Evolutionary conservation across 441 rosid genomes (phyloP).

Genomic region (Croton laevigatus): DNA sequence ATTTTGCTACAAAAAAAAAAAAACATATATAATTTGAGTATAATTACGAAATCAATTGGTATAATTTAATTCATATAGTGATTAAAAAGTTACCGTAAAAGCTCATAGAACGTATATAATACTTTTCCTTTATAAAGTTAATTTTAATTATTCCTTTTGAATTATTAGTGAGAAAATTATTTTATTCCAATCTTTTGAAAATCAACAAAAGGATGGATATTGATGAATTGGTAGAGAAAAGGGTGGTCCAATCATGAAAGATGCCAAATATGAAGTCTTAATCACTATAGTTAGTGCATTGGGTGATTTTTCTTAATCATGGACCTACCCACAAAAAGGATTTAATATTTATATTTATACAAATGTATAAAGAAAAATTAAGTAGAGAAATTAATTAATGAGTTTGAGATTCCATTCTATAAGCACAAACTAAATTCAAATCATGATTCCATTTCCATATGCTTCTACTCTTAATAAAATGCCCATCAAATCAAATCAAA

Average conservation of each 20-base stretch:
- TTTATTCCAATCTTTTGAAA: neutral
- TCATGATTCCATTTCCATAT: slow-evolving; percentile 3
- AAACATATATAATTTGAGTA: too few relatives aligned
- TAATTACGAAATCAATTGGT: too few relatives aligned
- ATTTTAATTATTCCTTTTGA: neutral
- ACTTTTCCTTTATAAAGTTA: neutral
- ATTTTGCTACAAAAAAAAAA: too few relatives aligned
- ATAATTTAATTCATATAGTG: too few relatives aligned
- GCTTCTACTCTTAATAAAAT: neutral
- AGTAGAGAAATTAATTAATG: neutral
- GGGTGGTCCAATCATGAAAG: slow-evolving; percentile 16
- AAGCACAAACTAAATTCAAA: neutral
- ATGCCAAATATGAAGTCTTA: slow-evolving; percentile 14
- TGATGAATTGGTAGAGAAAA: neutral
- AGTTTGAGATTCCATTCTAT: slow-evolving; percentile 20
- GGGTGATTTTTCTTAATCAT: slow-evolving; percentile 1
- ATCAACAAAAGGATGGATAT: neutral
- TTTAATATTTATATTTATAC: neutral
- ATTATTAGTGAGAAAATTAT: neutral
- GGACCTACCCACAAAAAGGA: slow-evolving; percentile 3
- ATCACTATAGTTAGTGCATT: slow-evolving; percentile 3
- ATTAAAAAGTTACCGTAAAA: too few relatives aligned
- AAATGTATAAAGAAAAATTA: neutral
- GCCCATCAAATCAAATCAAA: slow-evolving; percentile 19
- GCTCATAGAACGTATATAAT: too few relatives aligned